These are phyloP conservation scores for Avena sativa DNA, from an alignment of 176 grass and related monocot genomes.

Conservation along the genomic window DNA sequence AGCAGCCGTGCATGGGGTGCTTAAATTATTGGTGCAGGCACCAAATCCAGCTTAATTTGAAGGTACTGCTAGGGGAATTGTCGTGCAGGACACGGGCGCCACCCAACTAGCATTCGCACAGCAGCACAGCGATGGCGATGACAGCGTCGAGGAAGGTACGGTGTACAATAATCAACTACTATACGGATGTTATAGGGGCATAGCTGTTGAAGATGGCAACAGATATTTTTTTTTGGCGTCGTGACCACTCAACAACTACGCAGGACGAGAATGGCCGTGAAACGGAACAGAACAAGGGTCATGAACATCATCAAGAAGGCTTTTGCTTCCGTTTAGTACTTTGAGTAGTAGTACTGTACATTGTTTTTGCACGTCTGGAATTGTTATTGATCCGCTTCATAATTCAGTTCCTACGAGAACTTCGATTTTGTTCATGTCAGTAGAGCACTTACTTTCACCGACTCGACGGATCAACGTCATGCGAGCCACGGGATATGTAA, in stretches of 20 bases:
- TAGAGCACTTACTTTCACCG: background rate
- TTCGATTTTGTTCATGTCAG: background rate
- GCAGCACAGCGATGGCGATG: background rate
- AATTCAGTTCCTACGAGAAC: background rate
- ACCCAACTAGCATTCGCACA: background rate
- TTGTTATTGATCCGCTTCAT: background rate
- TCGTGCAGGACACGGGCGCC: conserved; percentile 14
- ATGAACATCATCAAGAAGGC: background rate
- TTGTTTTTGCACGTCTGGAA: background rate
- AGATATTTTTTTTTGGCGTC: background rate
- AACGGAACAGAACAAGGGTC: background rate
- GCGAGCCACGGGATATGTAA: background rate
- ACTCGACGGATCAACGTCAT: background rate
- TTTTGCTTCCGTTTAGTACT: background rate
- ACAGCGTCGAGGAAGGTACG: conserved; percentile 31
- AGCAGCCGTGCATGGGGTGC: background rate
- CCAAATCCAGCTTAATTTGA: conserved; percentile 37
- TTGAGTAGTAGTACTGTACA: too few relatives aligned
- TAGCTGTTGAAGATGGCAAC: conserved; percentile 41
- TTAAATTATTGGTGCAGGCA: conserved; percentile 40
- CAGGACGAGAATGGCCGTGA: background rate
- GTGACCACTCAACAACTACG: conserved; percentile 47
- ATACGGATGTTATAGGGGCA: conserved; percentile 3
- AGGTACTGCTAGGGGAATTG: background rate
- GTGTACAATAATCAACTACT: background rate